Evolutionary conservation across 495 filamentous ascomycete genomes (phyloP).

Genomic region (Penicillium coprophilum): DNA sequence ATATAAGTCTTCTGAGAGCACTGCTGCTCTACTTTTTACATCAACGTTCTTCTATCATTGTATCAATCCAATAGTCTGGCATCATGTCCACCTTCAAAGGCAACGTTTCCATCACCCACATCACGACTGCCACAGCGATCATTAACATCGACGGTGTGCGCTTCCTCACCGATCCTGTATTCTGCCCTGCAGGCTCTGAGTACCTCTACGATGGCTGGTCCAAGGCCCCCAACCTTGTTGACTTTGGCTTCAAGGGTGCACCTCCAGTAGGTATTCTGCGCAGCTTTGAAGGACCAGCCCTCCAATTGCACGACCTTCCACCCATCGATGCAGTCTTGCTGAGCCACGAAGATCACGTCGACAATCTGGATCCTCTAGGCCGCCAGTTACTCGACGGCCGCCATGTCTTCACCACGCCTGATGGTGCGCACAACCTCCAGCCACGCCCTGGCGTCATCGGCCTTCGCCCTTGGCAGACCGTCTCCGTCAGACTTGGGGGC

Average conservation of each 20-base stretch:
- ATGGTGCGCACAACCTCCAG: conserved; percentile 45
- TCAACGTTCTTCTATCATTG: no score
- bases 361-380: conserved; percentile 50
- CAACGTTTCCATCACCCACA: conserved; percentile 35
- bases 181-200: conserved; percentile 43
- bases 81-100: background rate
- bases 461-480: conserved; percentile 32
- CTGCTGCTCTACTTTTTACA: no score
- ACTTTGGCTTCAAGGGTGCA: background rate
- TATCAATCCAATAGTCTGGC: no score
- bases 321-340: conserved; percentile 52
- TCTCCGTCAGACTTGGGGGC: conserved; percentile 23
- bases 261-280: conserved; percentile 9
- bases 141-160: conserved; percentile 46
- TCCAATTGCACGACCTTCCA: conserved; percentile 41
- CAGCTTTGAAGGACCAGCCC: conserved; percentile 29
- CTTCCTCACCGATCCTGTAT: conserved; percentile 56
- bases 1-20: no score
- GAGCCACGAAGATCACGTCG: conserved; percentile 55
- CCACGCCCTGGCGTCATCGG: conserved; percentile 44
- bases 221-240: conserved; percentile 27
- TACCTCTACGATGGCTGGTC: conserved; percentile 30
- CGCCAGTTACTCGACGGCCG: conserved; percentile 48
- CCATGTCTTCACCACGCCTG: conserved; percentile 49
- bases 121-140: conserved; percentile 54